A percentile compares a stretch with the other conserved stretches of the same genome.
These are phyloP conservation scores for Penicillium sp. DNA, from an alignment of 2,329 filamentous ascomycete species.

Conservation along the genomic window DNA sequence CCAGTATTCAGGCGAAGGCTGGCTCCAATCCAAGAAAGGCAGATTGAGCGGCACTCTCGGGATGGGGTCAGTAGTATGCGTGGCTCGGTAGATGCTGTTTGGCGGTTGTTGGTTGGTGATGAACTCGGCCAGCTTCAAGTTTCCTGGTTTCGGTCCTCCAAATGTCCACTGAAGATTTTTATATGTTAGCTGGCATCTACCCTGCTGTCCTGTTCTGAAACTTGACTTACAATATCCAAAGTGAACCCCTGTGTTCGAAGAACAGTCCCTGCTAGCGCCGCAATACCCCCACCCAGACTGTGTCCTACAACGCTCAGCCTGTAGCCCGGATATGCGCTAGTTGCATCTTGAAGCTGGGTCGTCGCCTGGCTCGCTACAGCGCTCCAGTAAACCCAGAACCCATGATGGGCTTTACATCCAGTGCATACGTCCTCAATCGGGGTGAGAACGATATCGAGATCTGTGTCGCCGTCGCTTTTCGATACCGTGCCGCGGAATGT, in stretches of 20 bases:
- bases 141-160: not conserved
- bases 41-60: not conserved
- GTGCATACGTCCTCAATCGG: not conserved
- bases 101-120: not conserved
- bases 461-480: not conserved
- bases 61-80: not conserved
- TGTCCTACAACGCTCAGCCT: not conserved
- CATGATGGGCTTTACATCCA: not conserved
- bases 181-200: not conserved
- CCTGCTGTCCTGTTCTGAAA: not conserved
- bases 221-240: not conserved
- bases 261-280: not conserved
- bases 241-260: not conserved
- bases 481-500: not conserved
- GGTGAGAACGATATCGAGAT: not conserved
- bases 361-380: not conserved
- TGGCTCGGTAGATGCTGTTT: slow-evolving; percentile 1
- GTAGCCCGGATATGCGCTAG: not conserved
- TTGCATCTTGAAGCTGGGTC: not conserved
- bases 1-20: slow-evolving; percentile 8
- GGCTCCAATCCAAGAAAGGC: not conserved
- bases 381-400: slow-evolving; percentile 1
- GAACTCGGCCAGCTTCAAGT: slow-evolving; percentile 3
- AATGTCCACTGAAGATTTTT: not conserved
- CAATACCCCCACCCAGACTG: not conserved